These are phyloP conservation scores for Eruca vesicaria DNA, from an alignment of 441 rosid genomes.

Conservation along the genomic window DNA sequence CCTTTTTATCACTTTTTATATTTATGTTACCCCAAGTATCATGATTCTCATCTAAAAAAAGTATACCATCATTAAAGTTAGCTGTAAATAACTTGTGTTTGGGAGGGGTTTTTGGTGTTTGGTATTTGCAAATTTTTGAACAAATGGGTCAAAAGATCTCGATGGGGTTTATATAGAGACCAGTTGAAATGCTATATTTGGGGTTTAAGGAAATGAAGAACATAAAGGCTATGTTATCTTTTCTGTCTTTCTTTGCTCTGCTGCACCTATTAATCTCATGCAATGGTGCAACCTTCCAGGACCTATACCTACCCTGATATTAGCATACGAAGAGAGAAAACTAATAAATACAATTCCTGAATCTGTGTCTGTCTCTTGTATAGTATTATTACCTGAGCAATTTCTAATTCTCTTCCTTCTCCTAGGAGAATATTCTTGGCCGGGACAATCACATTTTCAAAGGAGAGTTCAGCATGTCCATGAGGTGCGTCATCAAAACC, in stretches of 20 bases:
- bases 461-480: conserved; percentile 91
- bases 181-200: too few species aligned
- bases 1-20: too few species aligned
- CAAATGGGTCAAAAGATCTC: too few species aligned
- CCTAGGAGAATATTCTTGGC: conserved; percentile 86
- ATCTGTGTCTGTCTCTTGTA: too few species aligned
- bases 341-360: conserved; percentile 7
- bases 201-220: too few species aligned
- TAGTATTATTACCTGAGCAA: conserved; percentile 77
- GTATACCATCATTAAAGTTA: not conserved
- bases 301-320: conserved; percentile 92
- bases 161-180: too few species aligned
- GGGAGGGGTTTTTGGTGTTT: too few species aligned
- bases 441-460: conserved; percentile 78
- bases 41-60: not conserved
- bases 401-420: conserved; percentile 98
- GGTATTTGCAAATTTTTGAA: too few species aligned
- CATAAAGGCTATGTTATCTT: too few species aligned
- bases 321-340: conserved; percentile 8
- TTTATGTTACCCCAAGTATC: not conserved
- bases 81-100: too few species aligned
- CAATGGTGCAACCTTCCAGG: conserved; percentile 99
- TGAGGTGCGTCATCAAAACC: conserved; percentile 99
- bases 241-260: too few species aligned
- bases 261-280: conserved; percentile 94